These are phyloP conservation scores for Boletus patriciae DNA, from an alignment of 768 basidiomycete genomes.

Conservation along the genomic window DNA sequence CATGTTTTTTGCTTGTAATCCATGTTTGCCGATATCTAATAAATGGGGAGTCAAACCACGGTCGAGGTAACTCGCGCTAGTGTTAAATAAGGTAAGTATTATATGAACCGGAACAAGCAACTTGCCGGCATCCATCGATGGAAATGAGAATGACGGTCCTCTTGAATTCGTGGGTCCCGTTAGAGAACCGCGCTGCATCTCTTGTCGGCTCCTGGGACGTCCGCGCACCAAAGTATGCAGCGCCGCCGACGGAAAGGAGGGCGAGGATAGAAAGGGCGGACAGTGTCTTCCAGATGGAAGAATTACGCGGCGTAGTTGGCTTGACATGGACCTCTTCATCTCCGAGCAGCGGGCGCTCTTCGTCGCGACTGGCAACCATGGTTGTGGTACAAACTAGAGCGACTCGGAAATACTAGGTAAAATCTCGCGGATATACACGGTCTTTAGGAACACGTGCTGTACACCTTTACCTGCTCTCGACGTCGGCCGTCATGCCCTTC, in stretches of 20 bases:
- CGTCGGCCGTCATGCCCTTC: not conserved
- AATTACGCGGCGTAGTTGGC: not conserved
- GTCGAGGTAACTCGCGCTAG: conserved; percentile 84
- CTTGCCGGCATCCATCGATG: conserved; percentile 80
- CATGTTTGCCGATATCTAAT: conserved; percentile 75
- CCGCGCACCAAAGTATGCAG: conserved; percentile 5
- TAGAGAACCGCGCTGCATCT: conserved; percentile 48
- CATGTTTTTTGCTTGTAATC: conserved; percentile 86
- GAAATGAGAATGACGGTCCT: conserved; percentile 82
- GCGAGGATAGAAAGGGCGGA: conserved; percentile 13
- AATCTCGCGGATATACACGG: no score
- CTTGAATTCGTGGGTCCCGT: conserved; percentile 82
- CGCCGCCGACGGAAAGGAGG: conserved; percentile 15
- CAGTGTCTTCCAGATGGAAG: conserved; percentile 11
- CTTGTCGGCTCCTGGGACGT: conserved; percentile 2
- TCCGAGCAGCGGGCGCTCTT: conserved; percentile 28
- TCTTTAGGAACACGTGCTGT: conserved; percentile 3
- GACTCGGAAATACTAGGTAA: not conserved
- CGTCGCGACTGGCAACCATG: conserved; percentile 18
- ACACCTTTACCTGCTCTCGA: no score
- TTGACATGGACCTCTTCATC: conserved; percentile 5
- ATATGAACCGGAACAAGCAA: not conserved
- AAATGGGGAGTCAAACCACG: conserved; percentile 83
- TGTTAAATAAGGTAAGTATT: not conserved
- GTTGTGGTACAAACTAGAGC: not conserved